Evolutionary conservation across 2,329 filamentous ascomycete species (phyloP), one percentile per base, ranked within the genome.

Genomic region (Gaeumannomyces sp.): DNA sequence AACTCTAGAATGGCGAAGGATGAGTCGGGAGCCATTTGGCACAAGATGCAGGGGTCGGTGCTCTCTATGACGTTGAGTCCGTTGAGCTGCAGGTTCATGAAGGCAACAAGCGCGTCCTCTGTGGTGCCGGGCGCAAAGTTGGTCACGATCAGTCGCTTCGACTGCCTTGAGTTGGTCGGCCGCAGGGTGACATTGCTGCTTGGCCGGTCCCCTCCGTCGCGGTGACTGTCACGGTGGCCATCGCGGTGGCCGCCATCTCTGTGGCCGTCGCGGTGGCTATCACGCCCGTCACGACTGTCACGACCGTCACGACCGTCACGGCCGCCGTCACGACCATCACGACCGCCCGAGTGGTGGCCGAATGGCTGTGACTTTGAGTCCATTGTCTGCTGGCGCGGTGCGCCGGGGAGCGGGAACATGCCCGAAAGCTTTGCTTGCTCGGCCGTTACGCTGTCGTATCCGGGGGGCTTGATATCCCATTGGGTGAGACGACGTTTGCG

Each of bases 401-500:
- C 95, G 69, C 95, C 95, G 4, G 95, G 95, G 60, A 99, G 86
- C 67, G 96, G 93, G 81, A 99, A 99, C 95, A 99, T 97, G 80
- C 94, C 90, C 70, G 96, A 99, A 59, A 99, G 84, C 81, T 99
- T 99, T 62, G 95, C 96, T 77, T 99, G 96, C 77, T 99, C 96
- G 28, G 95, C 93, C 2, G 95, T 97, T 69, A 99, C 94, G 76
- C 95, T 96, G 74, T 99, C 96, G 73, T 99, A 99, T 59, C 95
- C 94, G 22, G 93, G 92, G 7, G 95, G 95, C 80, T 99, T 99
- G 77, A 99, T 97, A 76, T 99, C 96, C 95, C 95, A 99, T 77
- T 99, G 96, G 50, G 93, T 98, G 82, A 99, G 81, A 66, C 95
- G 90, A 71, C 96, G 89, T 82, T 93, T 95, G 72, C 94, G 89